Percentiles rank a stretch among this genome's conserved stretches.
Conservation (phyloP, 305 asterid genomes). For the Caryopteris hybrid region DNA sequence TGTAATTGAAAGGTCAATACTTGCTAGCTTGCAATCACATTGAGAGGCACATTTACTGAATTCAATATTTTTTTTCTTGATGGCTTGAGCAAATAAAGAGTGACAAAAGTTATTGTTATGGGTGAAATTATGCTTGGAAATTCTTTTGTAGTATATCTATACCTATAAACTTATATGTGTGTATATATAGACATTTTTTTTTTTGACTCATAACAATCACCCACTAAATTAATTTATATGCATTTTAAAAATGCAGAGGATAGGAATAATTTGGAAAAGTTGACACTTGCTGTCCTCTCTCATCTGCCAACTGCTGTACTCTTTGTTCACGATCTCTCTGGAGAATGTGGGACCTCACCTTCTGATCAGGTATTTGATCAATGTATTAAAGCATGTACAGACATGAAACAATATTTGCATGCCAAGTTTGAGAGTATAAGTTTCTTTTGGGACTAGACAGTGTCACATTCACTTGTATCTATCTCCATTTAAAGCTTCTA, state of each 20-base stretch:
- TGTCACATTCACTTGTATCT: not conserved
- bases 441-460: not conserved
- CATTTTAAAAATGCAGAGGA: constrained; percentile 60
- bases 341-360: constrained; percentile 92
- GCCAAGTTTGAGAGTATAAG: too few species aligned
- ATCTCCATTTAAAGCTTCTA: constrained; percentile 4
- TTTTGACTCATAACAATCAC: not conserved
- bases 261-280: constrained; percentile 90
- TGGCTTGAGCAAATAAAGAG: constrained; percentile 5
- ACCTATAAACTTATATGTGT: too few species aligned
- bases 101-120: not conserved
- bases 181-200: too few species aligned
- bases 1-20: not conserved
- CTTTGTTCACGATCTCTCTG: constrained; percentile 93
- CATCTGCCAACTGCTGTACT: constrained; percentile 97
- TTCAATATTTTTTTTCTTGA: not conserved
- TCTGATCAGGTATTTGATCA: constrained; percentile 74
- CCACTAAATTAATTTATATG: not conserved
- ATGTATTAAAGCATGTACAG: too few species aligned
- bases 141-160: not conserved
- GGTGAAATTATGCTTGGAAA: not conserved
- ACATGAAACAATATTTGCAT: too few species aligned
- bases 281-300: constrained; percentile 92
- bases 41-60: not conserved
- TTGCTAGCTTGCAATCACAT: constrained; percentile 2